Evolutionary conservation across 2,329 filamentous ascomycete species (phyloP), one percentile per base, ranked within the genome.

Genomic region (Ophiostoma quercus): DNA sequence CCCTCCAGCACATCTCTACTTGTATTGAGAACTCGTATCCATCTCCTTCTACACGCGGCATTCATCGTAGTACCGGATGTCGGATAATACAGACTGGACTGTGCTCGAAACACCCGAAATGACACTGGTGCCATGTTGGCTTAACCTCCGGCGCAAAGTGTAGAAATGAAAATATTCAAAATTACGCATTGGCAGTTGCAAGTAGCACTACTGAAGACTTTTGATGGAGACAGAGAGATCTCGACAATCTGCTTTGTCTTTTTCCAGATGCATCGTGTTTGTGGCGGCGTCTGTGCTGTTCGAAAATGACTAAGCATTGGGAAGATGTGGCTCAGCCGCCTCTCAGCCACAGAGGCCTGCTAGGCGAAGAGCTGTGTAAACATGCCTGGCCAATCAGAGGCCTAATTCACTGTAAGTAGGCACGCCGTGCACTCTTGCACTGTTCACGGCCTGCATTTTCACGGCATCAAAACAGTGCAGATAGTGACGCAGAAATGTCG

Each of bases 321-420:
- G 3, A 12, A 9, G 11, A 57, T 57, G 51, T 57, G 51, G 51
- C 51, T 57, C 51, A 25, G 14, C 2, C n/a, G 6, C 12, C 19
- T n/a, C 57, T 32, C 57, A 62, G 57, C 57, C 57, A 62, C 57
- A 62, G 57, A 32, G 57, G 57, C 57, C 57, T 62, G 12, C 57
- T 25, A 57, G 51, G 51, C 51, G 51, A 57, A 22, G 54, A 16
- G 54, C 54, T 29, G 22, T 60, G 25, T 16, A 32, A 29, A 19
- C 14, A 32, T 29, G 25, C 3, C 12, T 16, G 14, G 57, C 57
- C 57, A 62, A 62, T 62, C 25, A 62, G 12, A 29, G 25, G 14
- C 8, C n/a, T 7, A 19, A 7, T n/a, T 5, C 43, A n/a, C 43
- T 47, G 43, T 47, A 47, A 47, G 43, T n/a, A 11, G 11, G 9